Evolutionary conservation across 352 stramenopile genomes (phyloP).

Genomic region (Pythium biforme): DNA sequence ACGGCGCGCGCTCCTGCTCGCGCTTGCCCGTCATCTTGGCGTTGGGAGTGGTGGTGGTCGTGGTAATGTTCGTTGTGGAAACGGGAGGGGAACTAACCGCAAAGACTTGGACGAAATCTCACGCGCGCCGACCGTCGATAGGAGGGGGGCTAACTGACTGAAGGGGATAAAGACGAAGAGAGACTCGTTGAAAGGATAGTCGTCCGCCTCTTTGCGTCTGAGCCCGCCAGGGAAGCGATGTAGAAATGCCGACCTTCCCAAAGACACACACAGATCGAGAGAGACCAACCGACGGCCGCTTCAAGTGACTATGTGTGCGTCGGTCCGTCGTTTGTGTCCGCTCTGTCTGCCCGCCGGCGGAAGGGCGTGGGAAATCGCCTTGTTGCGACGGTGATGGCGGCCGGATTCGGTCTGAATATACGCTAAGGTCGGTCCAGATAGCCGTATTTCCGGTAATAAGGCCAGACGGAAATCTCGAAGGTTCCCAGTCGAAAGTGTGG

Average conservation of each 20-base stretch:
- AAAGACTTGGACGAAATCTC: too few species aligned
- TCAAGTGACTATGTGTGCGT: slow-evolving; percentile 37
- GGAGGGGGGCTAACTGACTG: not conserved
- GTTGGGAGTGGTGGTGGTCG: not conserved
- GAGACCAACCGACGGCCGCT: not conserved
- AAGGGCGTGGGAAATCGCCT: slow-evolving; percentile 3
- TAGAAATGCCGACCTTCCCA: not conserved
- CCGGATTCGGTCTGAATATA: not conserved
- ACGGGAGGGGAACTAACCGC: too few species aligned
- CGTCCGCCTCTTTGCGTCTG: not conserved
- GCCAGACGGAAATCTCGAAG: not conserved
- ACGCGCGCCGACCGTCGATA: not conserved
- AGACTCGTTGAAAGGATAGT: not conserved
- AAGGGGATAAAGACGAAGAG: slow-evolving; percentile 1
- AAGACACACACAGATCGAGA: not conserved
- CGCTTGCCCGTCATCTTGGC: slow-evolving; percentile 44
- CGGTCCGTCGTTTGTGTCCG: too few species aligned
- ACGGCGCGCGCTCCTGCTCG: slow-evolving; percentile 25
- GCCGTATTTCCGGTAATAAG: not conserved
- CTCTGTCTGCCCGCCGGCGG: slow-evolving; percentile 9
- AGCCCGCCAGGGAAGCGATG: not conserved
- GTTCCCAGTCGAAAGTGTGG: not conserved
- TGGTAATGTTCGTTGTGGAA: not conserved
- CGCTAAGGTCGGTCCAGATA: not conserved
- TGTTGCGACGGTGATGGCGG: not conserved